Base-by-base conservation (phyloP, 106 monocot genomes). In the Phalaenopsis aphrodite region DNA sequence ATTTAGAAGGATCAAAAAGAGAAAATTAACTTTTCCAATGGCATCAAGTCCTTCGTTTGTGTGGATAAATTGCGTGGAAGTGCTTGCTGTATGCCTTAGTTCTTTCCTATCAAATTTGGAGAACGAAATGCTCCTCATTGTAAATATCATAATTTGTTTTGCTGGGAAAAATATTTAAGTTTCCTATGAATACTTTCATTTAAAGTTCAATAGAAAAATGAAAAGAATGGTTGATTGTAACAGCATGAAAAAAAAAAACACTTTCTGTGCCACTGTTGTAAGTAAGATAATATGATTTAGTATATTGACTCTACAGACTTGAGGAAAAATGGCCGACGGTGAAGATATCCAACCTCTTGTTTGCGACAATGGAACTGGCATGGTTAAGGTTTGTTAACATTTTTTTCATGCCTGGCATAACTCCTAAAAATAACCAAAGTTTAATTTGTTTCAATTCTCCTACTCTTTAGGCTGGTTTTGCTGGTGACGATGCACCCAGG, bases 261-360 rank as follows among this genome's bases (percentile, higher is more conserved):
- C 23, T 65, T 65, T 3, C 6, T 21, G 21, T 65, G 61, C 14
- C 61, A 61, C 7, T 21, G 61, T 17, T 61, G 16, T 17, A 61
- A 61, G n/a, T 30, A 30, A 30, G 30, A 4, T 61, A 65, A 65
- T 65, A 65, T 24, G 24, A 65, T 65, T 65, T 30, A 8, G 8
- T 23, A 8, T 24, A 1, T 57, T 5, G 10, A 42, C 55, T 78
- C 61, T 56, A 16, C 56, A 64, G 42, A 23, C 38, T 71, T 52
- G 36, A 56, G 71, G 75, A 61, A 76, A 75, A 79, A 84, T 84
- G 84, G 84, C 84, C 38, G 84, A 84, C 9, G n/a, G 23, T 47
- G 79, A 84, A n/a, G 84, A 84, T 76, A 84, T 84, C 84, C 84
- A 84, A 41, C 84, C 84, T 80, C 84, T 84, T 79, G 84, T 84